A percentile compares a stretch with the other conserved stretches of the same genome.
These are phyloP conservation scores for Penstemon eatonii DNA, from an alignment of 257 asterid genomes.

Conservation along the genomic window DNA sequence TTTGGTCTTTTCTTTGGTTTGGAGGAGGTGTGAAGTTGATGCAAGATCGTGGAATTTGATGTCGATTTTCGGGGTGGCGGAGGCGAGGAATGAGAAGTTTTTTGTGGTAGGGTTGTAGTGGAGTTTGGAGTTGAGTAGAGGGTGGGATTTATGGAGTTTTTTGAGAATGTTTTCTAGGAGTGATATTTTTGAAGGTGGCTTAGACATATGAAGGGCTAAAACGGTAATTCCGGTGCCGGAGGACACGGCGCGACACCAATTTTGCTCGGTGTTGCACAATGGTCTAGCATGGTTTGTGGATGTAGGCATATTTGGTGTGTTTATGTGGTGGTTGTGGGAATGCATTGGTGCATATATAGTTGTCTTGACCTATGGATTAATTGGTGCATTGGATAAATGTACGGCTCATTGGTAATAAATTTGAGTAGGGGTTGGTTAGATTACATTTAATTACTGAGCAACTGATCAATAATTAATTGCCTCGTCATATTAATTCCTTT, in stretches of 20 bases:
- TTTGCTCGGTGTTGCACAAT: constrained; percentile 55
- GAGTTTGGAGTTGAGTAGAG: constrained; percentile 54
- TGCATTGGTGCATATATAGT: too few species aligned
- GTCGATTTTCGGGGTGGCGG: constrained; percentile 28
- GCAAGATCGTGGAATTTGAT: constrained; percentile 31
- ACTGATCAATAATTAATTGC: too few species aligned
- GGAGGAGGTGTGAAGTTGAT: constrained; percentile 38
- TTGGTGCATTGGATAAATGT: too few species aligned
- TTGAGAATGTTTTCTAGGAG: constrained; percentile 32
- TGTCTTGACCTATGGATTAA: too few species aligned
- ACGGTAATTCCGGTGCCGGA: constrained; percentile 73
- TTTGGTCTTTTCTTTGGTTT: background rate
- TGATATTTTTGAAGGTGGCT: constrained; percentile 29
- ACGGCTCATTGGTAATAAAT: too few species aligned
- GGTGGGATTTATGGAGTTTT: constrained; percentile 48
- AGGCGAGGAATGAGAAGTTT: constrained; percentile 40
- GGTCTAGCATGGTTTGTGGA: constrained; percentile 11
- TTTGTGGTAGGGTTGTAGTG: constrained; percentile 48
- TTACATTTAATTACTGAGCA: too few species aligned
- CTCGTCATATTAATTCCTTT: too few species aligned
- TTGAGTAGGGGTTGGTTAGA: too few species aligned
- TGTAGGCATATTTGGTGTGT: too few species aligned
- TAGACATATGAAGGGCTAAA: constrained; percentile 43
- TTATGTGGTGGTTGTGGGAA: too few species aligned
- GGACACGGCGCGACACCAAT: constrained; percentile 67